Percentiles rank a stretch among this genome's conserved stretches.
Evolutionary conservation across 202 grass and related monocot species (phyloP).

Genomic region (Tripidium arundinaceum): DNA sequence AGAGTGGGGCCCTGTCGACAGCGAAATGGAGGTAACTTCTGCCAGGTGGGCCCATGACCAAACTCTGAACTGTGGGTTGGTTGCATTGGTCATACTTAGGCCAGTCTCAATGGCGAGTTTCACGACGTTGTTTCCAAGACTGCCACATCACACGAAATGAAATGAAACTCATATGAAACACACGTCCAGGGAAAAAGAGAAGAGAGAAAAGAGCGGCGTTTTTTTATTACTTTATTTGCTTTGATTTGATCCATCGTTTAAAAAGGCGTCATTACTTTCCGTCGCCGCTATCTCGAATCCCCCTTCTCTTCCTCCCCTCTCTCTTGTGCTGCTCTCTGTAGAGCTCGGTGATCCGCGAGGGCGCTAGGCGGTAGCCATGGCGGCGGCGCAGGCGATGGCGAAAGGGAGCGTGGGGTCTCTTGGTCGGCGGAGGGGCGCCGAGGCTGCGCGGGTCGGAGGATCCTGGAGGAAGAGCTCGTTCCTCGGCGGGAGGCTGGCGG

Average conservation of each 20-base stretch:
- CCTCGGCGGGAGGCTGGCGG: slow-evolving; percentile 38
- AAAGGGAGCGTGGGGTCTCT: slow-evolving; percentile 29
- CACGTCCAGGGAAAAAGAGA: too few relatives aligned
- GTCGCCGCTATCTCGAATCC: slow-evolving; percentile 28
- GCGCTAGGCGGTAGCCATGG: slow-evolving; percentile 20
- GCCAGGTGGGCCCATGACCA: background rate
- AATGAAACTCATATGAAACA: too few relatives aligned
- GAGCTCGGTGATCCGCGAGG: background rate
- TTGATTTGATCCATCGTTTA: slow-evolving; percentile 30
- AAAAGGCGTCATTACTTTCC: background rate
- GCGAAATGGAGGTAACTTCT: background rate
- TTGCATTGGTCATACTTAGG: too few relatives aligned
- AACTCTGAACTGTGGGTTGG: background rate
- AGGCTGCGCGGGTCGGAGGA: slow-evolving; percentile 34
- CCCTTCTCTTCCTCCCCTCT: background rate
- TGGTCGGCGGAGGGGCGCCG: slow-evolving; percentile 32
- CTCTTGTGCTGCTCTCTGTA: background rate
- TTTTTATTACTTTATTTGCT: too few relatives aligned
- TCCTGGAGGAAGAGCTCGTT: slow-evolving; percentile 32
- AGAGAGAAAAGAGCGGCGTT: too few relatives aligned
- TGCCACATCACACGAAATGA: too few relatives aligned
- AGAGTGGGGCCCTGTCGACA: background rate
- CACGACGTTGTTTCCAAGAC: too few relatives aligned
- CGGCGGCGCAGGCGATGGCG: slow-evolving; percentile 30
- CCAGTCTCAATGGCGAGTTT: too few relatives aligned